phyloP scores from a whole-genome alignment of 768 basidiomycete genomes.

The Ramaria sp. region DNA sequence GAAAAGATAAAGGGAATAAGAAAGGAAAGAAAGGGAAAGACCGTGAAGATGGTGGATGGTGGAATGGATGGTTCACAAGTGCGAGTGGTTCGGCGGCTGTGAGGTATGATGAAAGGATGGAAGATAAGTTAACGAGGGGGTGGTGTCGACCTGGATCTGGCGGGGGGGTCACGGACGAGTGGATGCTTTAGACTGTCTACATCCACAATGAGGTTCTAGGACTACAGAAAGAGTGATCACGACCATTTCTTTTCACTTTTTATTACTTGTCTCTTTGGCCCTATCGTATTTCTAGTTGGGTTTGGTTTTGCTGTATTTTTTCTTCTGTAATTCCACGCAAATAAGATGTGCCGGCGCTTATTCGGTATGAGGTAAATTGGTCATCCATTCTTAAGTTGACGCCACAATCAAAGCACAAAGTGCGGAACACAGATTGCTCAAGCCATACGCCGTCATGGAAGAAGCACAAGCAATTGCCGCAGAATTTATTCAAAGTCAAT shows the following conservation, averaged over 20 bases:
- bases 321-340: not conserved
- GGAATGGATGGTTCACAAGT: conserved; percentile 22
- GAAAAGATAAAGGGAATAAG: conserved; percentile 20
- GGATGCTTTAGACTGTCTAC: conserved; percentile 30
- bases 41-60: conserved; percentile 21
- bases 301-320: not conserved
- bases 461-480: conserved; percentile 39
- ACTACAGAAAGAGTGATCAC: too few relatives aligned
- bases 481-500: conserved; percentile 38
- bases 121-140: conserved; percentile 39
- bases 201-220: too few relatives aligned
- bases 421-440: too few relatives aligned
- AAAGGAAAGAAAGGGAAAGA: conserved; percentile 25
- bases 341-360: not conserved
- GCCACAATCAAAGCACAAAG: not conserved
- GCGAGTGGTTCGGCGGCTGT: conserved; percentile 11
- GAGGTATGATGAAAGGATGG: conserved; percentile 35
- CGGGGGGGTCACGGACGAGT: conserved; percentile 34
- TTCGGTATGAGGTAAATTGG: too few relatives aligned
- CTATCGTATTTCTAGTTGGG: not conserved
- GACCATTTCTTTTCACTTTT: too few relatives aligned
- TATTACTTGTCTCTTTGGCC: not conserved
- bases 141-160: conserved; percentile 34
- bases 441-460: conserved; percentile 24
- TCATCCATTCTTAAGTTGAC: not conserved